Evolutionary conservation across 805 yeast genomes (phyloP), one percentile per base, ranked within the genome.

Genomic region (Scheffersomyces amazonensis): DNA sequence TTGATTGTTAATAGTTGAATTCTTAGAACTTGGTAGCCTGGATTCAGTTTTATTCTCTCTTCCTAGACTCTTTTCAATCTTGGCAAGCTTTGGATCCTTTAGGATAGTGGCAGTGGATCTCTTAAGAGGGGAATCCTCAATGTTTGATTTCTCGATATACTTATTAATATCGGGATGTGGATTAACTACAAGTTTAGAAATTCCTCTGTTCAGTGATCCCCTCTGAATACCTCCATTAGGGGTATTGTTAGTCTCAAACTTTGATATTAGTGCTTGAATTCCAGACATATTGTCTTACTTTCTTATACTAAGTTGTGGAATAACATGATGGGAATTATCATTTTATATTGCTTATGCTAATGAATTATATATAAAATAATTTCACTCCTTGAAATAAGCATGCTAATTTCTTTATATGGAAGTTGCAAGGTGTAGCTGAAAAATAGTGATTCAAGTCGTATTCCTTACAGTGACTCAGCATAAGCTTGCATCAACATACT

Each of bases 251-350:
- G 30, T 8, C 12, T 27, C 30, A 10, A 27, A 27, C 30, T 15
- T 27, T 8, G 30, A 27, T 4, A 27, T 27, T 11, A 27, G 15
- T 4, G 30, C 17, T 27, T 27, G 30, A 27, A 27, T 27, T 5
- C 30, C 30, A 27, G 30, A n/a, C 30, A 27, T 27, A 6, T 27
- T 13, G n/a, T n/a, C n/a, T n/a, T n/a, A n/a, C n/a, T n/a, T n/a
- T n/a, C n/a, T n/a, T n/a, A n/a, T n/a, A n/a, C n/a, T n/a, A n/a
- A n/a, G n/a, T n/a, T n/a, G n/a, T n/a, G n/a, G n/a, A n/a, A n/a
- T n/a, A n/a, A n/a, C n/a, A n/a, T n/a, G n/a, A n/a, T n/a, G n/a
- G n/a, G n/a, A n/a, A n/a, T n/a, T n/a, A n/a, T n/a, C n/a, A n/a
- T n/a, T n/a, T n/a, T n/a, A n/a, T n/a, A n/a, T n/a, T n/a, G n/a